phyloP scores from a whole-genome alignment of 1,284 basidiomycete species.

The Apiotrichum montevideense region DNA sequence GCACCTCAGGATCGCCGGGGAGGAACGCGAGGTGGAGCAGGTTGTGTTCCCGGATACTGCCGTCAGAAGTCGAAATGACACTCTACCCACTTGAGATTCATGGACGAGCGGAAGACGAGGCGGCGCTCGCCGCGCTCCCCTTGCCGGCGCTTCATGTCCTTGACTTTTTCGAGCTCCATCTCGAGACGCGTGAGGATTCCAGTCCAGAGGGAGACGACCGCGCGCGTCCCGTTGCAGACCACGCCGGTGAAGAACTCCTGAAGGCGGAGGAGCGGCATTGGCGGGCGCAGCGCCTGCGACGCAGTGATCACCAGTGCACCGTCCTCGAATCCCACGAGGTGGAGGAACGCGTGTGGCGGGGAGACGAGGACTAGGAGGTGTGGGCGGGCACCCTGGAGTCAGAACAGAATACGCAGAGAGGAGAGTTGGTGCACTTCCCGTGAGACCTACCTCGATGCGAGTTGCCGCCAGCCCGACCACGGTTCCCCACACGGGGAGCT shows the following conservation, averaged over 20 bases:
- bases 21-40: constrained; percentile 66
- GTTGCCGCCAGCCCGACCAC: constrained; percentile 38
- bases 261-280: constrained; percentile 32
- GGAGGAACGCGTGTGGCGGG: constrained; percentile 41
- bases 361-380: constrained; percentile 39
- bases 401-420: no score
- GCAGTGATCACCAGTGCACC: constrained; percentile 31
- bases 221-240: constrained; percentile 24
- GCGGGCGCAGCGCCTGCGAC: constrained; percentile 27
- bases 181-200: constrained; percentile 43
- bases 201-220: constrained; percentile 41
- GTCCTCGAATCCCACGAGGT: constrained; percentile 30
- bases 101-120: background rate
- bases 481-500: constrained; percentile 42
- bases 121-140: no score
- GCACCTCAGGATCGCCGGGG: constrained; percentile 51
- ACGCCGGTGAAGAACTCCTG: constrained; percentile 45
- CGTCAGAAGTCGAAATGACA: background rate
- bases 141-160: constrained; percentile 24
- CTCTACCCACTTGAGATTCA: constrained; percentile 43
- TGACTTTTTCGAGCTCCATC: constrained; percentile 37
- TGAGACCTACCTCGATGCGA: constrained; percentile 18
- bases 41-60: constrained; percentile 67
- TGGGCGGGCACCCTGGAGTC: constrained; percentile 29
- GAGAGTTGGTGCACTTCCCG: background rate